Percentiles rank a stretch among this genome's conserved stretches.
Conservation (phyloP, 2,329 filamentous ascomycete species). For the Talaromyces marneffei region DNA sequence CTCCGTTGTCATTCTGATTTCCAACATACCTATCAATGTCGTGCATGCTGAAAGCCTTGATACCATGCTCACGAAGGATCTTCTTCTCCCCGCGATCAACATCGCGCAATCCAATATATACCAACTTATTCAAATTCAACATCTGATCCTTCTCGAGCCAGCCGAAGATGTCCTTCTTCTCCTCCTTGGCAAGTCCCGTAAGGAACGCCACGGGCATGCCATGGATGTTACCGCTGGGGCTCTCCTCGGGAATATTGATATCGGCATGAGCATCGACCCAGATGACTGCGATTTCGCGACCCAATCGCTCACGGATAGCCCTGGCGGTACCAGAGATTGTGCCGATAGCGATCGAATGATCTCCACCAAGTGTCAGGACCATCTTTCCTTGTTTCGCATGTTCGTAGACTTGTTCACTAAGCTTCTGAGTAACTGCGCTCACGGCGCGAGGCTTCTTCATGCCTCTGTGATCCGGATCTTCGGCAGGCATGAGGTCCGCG, state of each 20-base stretch:
- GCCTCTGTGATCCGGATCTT: constrained; percentile 72
- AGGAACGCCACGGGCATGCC: constrained; percentile 96
- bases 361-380: constrained; percentile 87
- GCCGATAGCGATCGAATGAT: constrained; percentile 94
- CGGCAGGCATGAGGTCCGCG: constrained; percentile 61
- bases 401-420: constrained; percentile 78
- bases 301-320: constrained; percentile 76
- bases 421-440: constrained; percentile 72
- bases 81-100: constrained; percentile 92
- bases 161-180: constrained; percentile 74
- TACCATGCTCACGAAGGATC: constrained; percentile 78
- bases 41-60: constrained; percentile 98
- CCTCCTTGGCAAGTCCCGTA: constrained; percentile 73
- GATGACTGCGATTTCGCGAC: constrained; percentile 83
- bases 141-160: constrained; percentile 64
- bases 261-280: constrained; percentile 99
- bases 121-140: constrained; percentile 72
- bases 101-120: constrained; percentile 93
- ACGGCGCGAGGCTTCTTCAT: constrained; percentile 94
- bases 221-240: constrained; percentile 87
- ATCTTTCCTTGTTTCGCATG: constrained; percentile 78
- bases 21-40: constrained; percentile 77
- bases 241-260: constrained; percentile 93
- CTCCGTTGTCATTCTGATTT: not conserved
- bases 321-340: constrained; percentile 82